Evolutionary conservation across 768 basidiomycete genomes (phyloP).

Genomic region (Trametes sanguinea): DNA sequence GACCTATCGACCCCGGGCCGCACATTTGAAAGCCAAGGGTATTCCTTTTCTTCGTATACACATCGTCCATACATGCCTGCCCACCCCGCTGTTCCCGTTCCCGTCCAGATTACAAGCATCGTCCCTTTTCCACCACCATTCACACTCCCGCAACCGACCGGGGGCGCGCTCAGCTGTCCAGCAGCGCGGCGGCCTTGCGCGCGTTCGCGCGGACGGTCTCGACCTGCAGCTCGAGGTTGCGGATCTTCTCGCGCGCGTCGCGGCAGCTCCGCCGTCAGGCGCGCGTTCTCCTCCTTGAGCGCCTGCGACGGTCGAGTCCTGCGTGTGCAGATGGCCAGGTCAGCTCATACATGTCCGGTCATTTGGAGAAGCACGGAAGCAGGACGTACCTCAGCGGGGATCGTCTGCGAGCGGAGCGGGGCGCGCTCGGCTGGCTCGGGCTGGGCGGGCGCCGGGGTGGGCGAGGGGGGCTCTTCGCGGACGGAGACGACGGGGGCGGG

Average conservation of each 20-base stretch:
- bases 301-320: slow-evolving; percentile 26
- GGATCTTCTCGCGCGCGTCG: slow-evolving; percentile 78
- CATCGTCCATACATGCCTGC: neutral
- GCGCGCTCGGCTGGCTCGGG: slow-evolving; percentile 33
- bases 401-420: slow-evolving; percentile 34
- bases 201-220: slow-evolving; percentile 77
- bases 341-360: slow-evolving; percentile 10
- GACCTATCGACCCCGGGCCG: no score
- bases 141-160: neutral
- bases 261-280: slow-evolving; percentile 67
- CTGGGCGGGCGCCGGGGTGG: slow-evolving; percentile 28
- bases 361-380: slow-evolving; percentile 6
- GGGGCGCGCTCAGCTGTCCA: slow-evolving; percentile 34
- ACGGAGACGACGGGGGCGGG: slow-evolving; percentile 24
- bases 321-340: neutral
- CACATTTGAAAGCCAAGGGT: neutral
- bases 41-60: neutral
- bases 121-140: neutral
- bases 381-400: slow-evolving; percentile 7
- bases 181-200: slow-evolving; percentile 68
- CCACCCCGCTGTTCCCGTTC: neutral
- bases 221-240: slow-evolving; percentile 81
- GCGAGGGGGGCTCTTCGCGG: slow-evolving; percentile 35
- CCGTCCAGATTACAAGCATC: neutral
- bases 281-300: slow-evolving; percentile 59